Conservation (phyloP, 202 grass and related monocot genomes). For the Dendrocalamus latiflorus region DNA sequence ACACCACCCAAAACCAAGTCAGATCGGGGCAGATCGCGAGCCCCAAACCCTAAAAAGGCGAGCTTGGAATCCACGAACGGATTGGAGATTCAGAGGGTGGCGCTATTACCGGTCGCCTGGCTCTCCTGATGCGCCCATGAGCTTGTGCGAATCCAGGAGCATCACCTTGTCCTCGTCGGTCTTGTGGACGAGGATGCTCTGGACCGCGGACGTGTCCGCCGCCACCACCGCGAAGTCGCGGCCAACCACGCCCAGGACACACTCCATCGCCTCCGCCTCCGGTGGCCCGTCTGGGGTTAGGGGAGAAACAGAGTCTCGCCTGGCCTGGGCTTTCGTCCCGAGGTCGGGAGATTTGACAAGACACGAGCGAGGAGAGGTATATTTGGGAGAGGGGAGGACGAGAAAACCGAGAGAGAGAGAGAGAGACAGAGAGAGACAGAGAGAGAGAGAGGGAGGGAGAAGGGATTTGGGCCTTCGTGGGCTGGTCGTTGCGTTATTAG, state of each 20-base stretch:
- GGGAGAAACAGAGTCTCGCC: background rate
- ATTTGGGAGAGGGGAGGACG: too few relatives aligned
- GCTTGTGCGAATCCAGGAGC: slow-evolving; percentile 94
- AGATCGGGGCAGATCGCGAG: slow-evolving; percentile 23
- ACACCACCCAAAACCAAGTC: background rate
- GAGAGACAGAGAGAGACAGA: too few relatives aligned
- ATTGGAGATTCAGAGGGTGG: background rate
- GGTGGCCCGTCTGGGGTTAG: background rate
- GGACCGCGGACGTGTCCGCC: slow-evolving; percentile 83
- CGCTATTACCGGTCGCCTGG: slow-evolving; percentile 66
- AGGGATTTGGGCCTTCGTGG: background rate
- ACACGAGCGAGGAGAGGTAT: background rate
- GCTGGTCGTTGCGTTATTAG: background rate
- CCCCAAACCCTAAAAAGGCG: background rate
- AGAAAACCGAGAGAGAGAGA: background rate
- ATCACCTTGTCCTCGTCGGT: slow-evolving; percentile 99
- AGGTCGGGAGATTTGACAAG: background rate
- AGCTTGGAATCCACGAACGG: background rate
- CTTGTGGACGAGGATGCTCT: slow-evolving; percentile 98
- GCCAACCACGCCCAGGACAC: slow-evolving; percentile 77
- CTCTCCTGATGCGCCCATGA: slow-evolving; percentile 93
- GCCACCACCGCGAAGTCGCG: slow-evolving; percentile 82
- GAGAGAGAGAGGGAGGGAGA: too few relatives aligned
- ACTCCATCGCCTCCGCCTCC: slow-evolving; percentile 58
- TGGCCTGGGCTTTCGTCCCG: background rate